Evolutionary conservation across 257 asterid species (phyloP).

Genomic region (Forsythia suspensa): DNA sequence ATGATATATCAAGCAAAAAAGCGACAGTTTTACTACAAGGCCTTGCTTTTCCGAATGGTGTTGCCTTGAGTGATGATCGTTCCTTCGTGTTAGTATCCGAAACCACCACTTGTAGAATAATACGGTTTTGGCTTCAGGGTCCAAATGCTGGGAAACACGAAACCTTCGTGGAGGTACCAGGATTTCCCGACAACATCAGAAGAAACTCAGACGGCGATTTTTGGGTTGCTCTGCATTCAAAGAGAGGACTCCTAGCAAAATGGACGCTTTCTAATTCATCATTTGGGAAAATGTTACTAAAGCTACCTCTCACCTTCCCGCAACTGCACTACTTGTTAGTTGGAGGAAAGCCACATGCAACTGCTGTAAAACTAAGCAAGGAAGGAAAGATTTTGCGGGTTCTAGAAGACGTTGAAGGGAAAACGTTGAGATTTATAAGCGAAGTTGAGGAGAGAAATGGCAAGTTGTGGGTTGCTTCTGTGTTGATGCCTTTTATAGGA

Average conservation of each 20-base stretch:
- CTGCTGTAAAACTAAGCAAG: slow-evolving; percentile 52
- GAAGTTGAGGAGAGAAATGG: slow-evolving; percentile 74
- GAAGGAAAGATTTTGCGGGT: slow-evolving; percentile 56
- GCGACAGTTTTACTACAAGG: slow-evolving; percentile 50
- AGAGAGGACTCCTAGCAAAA: slow-evolving; percentile 33
- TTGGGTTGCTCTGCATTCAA: slow-evolving; percentile 74
- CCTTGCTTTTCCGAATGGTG: slow-evolving; percentile 72
- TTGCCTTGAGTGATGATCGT: slow-evolving; percentile 58
- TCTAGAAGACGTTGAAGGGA: slow-evolving; percentile 61
- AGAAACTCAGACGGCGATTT: slow-evolving; percentile 58
- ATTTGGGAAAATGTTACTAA: slow-evolving; percentile 42
- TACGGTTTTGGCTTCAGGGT: slow-evolving; percentile 58
- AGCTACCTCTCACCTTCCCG: slow-evolving; percentile 52
- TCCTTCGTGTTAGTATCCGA: slow-evolving; percentile 50
- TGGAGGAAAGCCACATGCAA: slow-evolving; percentile 66
- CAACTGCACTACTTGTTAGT: slow-evolving; percentile 58
- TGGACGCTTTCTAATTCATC: slow-evolving; percentile 35
- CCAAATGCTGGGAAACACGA: slow-evolving; percentile 51
- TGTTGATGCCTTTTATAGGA: slow-evolving; percentile 60
- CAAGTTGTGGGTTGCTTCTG: slow-evolving; percentile 70
- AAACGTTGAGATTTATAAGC: slow-evolving; percentile 56
- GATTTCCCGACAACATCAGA: slow-evolving; percentile 74
- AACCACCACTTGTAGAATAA: slow-evolving; percentile 38
- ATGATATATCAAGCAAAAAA: slow-evolving; percentile 42
- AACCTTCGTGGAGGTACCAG: slow-evolving; percentile 48